phyloP scores from a whole-genome alignment of 2,329 filamentous ascomycete species.

The Colletotrichum sp. region DNA sequence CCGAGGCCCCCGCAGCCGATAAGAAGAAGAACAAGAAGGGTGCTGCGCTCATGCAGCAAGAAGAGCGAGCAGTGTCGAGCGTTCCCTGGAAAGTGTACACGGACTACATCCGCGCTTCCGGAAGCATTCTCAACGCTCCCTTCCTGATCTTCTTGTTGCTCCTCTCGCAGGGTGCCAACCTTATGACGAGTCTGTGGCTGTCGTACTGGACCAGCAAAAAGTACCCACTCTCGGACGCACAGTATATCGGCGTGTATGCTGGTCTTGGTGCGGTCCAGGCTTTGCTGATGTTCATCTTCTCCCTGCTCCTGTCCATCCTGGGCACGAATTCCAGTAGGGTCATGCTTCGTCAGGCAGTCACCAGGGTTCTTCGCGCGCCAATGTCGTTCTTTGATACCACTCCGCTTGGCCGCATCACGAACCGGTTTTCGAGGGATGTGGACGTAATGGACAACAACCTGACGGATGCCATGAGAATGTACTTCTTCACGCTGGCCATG shows the following conservation, averaged over 20 bases:
- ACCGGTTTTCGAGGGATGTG: conserved; percentile 94
- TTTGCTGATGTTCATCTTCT: conserved; percentile 80
- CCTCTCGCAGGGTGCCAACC: conserved; percentile 82
- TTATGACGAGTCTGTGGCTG: conserved; percentile 88
- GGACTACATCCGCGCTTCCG: conserved; percentile 79
- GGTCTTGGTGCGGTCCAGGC: conserved; percentile 75
- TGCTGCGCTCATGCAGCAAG: conserved; percentile 72
- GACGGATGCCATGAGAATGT: conserved; percentile 90
- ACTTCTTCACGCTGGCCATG: conserved; percentile 83
- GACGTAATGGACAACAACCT: conserved; percentile 96
- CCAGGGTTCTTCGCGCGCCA: conserved; percentile 73
- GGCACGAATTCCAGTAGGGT: conserved; percentile 83
- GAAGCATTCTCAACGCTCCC: conserved; percentile 71
- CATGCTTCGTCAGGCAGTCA: conserved; percentile 83
- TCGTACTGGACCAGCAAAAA: conserved; percentile 91
- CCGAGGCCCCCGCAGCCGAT: conserved; percentile 45
- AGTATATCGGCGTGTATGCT: conserved; percentile 77
- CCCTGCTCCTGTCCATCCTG: conserved; percentile 76
- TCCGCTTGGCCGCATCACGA: conserved; percentile 91
- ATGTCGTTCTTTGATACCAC: conserved; percentile 98
- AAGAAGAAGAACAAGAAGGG: conserved; percentile 64
- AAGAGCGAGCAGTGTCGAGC: conserved; percentile 74
- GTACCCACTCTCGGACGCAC: conserved; percentile 69
- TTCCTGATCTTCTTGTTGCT: conserved; percentile 68
- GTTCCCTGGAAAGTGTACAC: conserved; percentile 83